Base-by-base conservation (phyloP, 1,284 basidiomycete genomes). In the Ustilago tritici region DNA sequence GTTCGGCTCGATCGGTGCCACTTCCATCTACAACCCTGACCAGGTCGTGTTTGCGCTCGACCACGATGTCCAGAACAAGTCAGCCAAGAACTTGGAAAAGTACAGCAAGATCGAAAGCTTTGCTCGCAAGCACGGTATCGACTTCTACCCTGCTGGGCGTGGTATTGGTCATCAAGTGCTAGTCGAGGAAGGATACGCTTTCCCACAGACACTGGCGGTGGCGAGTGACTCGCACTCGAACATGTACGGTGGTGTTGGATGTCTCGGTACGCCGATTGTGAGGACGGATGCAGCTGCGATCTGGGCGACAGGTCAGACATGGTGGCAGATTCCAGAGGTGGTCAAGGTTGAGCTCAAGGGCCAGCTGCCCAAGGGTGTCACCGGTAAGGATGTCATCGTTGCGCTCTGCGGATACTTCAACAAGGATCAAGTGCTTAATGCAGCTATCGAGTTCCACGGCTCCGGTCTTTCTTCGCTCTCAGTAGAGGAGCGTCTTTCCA, bases 311-410 rank as follows among this genome's bases (percentile, higher is more conserved):
- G 95, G 96, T 49, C 95, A 95, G 87, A 99, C 97, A 4, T 99
- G 96, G 96, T 99, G 96, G 97, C 96, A 99, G 88, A 93, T 99
- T 32, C 96, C 96, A 7, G 91, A 95, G 10, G 95, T 98, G 90
- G 91, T 99, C 87, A 94, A 94, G 73, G 96, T 99, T 68, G 95
- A 98, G 84, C 89, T 99, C 49, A 91, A 90, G 70, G 96, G 96
- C 14, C 88, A 88, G 71, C 90, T 98, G 0, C 89, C 93, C 0
- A 90, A 92, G 0, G 97, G 97, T 9, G 96, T 98, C 0, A 97
- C 95, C 0, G 97, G 97, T 41, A 99, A 99, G 87, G 96, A 99
- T 83, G 93, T 99, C 52, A 99, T 99, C 70, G 93, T 99, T 12
- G 96, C 96, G 0, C 90, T 99, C 4, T 98, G 96, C 71, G 95